Evolutionary conservation across 116 monocot species (phyloP), one percentile per base, ranked within the genome.

Genomic region (Dioscorea cayenensis): DNA sequence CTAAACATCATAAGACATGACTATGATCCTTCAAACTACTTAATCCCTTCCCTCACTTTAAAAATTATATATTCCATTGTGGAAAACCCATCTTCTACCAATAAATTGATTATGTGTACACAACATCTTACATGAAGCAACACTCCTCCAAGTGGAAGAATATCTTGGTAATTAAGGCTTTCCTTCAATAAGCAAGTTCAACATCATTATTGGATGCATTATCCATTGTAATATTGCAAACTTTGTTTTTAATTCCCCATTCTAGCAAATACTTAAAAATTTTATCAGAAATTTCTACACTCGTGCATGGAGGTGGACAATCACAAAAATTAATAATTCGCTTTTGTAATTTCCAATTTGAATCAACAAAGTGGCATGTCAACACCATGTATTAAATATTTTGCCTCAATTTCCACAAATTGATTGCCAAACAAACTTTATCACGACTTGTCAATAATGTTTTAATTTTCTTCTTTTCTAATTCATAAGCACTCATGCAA

Each of bases 51-150:
- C n/a, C 62, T 14, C 14, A 22, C 62, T 19, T 62, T n/a, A 12
- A 19, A 14, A 62, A 62, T 62, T 7, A 62, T n/a, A 62, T 0
- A 0, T 62, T 62, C 19, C 0, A 62, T 62, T 20, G 16, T 76
- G 66, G 76, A 77, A 20, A 84, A 64, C 9, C 75, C 84, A 38
- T 81, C 78, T 73, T 79, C 69, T 11, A 78, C 25, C 25, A 25
- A 25, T 25, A 25, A 25, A 25, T 25, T 25, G 25, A 25, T 25
- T 25, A 25, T 25, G 62, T 79, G 79, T 8, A 77, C 79, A 77
- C 79, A 86, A 71, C 82, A 86, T 62, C 77, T 72, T 4, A 82
- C 80, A 23, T 79, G 76, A 77, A 86, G 79, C 4, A 79, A 66
- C 62, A 19, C 21, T 17, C n/a, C 62, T 7, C 21, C 62, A 14